Evolutionary conservation across 257 asterid species (phyloP).

Genomic region (Echites panduratus): DNA sequence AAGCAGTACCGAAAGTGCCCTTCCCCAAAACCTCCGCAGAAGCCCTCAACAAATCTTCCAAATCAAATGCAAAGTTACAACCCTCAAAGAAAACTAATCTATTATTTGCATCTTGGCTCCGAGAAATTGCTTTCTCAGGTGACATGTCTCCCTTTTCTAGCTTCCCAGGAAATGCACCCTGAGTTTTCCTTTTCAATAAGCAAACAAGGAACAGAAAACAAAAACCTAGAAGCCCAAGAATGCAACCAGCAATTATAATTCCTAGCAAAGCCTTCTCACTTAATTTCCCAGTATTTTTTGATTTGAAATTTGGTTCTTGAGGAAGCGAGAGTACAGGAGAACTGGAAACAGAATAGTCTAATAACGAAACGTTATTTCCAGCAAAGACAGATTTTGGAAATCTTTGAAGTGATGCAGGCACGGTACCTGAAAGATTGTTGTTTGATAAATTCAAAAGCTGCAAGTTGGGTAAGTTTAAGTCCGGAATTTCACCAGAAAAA

Average conservation of each 20-base stretch:
- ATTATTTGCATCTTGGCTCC: constrained; percentile 63
- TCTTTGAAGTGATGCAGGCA: constrained; percentile 73
- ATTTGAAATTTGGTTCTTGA: constrained; percentile 33
- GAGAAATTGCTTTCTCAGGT: constrained; percentile 65
- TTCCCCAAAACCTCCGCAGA: constrained; percentile 94
- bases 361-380: constrained; percentile 54
- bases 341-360: constrained; percentile 26
- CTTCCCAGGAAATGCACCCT: constrained; percentile 49
- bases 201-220: constrained; percentile 62
- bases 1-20: constrained; percentile 82
- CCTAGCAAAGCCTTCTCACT: constrained; percentile 72
- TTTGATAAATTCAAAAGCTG: constrained; percentile 61
- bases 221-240: constrained; percentile 60
- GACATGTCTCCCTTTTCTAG: constrained; percentile 72
- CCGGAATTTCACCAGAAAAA: constrained; percentile 65
- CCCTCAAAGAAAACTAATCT: constrained; percentile 87
- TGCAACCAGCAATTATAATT: constrained; percentile 57
- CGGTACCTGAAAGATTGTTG: constrained; percentile 65
- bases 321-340: constrained; percentile 48
- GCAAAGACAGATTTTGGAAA: constrained; percentile 64
- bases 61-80: constrained; percentile 72
- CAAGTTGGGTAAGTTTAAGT: constrained; percentile 46
- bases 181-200: constrained; percentile 38
- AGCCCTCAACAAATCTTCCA: constrained; percentile 93
- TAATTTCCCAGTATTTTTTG: constrained; percentile 41